Base-by-base conservation (phyloP, 225 moss, liverwort and hornwort genomes). In the Marchantia polymorpha region DNA sequence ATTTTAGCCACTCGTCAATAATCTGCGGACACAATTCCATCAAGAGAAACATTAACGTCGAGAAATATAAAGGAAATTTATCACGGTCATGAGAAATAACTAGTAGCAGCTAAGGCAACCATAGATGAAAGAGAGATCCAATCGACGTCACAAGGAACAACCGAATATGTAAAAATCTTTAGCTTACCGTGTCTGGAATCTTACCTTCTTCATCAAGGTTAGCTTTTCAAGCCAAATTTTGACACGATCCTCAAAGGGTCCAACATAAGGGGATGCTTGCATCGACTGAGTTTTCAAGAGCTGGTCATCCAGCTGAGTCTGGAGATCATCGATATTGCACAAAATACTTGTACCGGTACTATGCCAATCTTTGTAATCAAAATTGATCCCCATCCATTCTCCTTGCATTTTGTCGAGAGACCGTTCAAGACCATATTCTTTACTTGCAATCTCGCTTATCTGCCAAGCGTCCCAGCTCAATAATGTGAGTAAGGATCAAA, bases 241-340 rank as follows among this genome's bases (percentile, higher is more conserved):
- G 2, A 93, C 91, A 77, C 90, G 91, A 79, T 93, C 94, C 65
- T 90, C 88, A 64, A 94, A 94, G 25, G 92, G 92, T 80, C 88
- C 86, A 77, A 91, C 89, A 59, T 90, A 91, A 0, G 94, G 91
- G 12, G 89, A 92, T 2, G 90, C 76, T 69, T 82, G 89, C 94
- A 94, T 92, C 6, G 91, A 90, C 14, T 91, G 94, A 0, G 88
- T 94, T 82, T 90, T 94, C 23, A 94, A 84, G 25, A 92, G 79
- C 15, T 92, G 92, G 69, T 94, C 92, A 80, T 94, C 94, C 9
- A 94, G 48, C 23, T 87, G 69, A 77, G 89, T 90, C 48, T 92
- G 91, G 19, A 91, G 73, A 11, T 94, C 94, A 80, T 94, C 94
- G 16, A 85, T 89, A 67, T 84, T 88, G 64, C 90, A 92, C 0